A percentile compares a stretch with the other conserved stretches of the same genome.
Evolutionary conservation across 129 eudicot genomes (phyloP).

Genomic region (Silybum marianum): DNA sequence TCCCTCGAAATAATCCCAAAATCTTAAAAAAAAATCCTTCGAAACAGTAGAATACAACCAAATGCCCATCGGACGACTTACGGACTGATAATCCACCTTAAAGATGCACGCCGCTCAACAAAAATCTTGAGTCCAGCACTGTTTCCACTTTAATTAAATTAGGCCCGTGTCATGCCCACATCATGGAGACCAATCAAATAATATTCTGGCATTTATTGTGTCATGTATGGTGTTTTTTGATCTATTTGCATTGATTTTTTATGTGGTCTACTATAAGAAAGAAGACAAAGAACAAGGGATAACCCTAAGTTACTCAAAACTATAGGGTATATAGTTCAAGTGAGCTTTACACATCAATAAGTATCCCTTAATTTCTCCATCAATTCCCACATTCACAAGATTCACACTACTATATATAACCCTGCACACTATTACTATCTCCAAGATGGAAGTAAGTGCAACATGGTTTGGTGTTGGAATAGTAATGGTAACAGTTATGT

Average conservation of each 20-base stretch:
- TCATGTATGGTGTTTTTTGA: neutral
- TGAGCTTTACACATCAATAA: conserved; percentile 8
- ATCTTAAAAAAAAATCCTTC: too few species aligned
- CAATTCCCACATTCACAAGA: conserved; percentile 6
- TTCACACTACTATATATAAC: neutral
- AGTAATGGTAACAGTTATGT: neutral
- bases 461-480: conserved; percentile 18
- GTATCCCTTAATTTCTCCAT: neutral
- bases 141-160: too few species aligned
- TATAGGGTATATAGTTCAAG: neutral
- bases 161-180: neutral
- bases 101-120: too few species aligned
- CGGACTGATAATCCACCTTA: too few species aligned
- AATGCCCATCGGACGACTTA: too few species aligned
- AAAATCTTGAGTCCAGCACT: too few species aligned
- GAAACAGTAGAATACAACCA: too few species aligned
- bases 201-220: neutral
- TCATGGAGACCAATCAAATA: neutral
- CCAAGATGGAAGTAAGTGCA: conserved; percentile 6
- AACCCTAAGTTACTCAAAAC: neutral
- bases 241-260: neutral
- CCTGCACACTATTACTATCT: neutral
- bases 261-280: neutral
- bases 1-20: too few species aligned
- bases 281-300: neutral